Evolutionary conservation across 176 grass and related monocot species (phyloP).

Genomic region (Guadua angustifolia): DNA sequence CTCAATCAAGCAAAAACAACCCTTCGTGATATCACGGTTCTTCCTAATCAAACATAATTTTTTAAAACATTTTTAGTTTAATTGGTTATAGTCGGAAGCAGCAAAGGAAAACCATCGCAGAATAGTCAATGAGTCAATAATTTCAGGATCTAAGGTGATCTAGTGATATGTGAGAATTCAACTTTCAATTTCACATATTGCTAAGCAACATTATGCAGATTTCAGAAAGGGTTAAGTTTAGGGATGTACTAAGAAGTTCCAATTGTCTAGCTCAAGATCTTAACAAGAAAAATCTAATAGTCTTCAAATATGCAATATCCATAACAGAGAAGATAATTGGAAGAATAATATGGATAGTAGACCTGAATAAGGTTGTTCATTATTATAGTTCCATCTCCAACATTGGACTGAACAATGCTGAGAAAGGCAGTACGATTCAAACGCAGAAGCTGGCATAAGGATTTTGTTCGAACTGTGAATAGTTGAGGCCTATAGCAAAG

Average conservation of each 20-base stretch:
- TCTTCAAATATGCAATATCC: neutral
- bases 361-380: slow-evolving; percentile 96
- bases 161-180: neutral
- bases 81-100: neutral
- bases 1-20: neutral
- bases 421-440: slow-evolving; percentile 85
- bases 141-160: neutral
- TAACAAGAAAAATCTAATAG: neutral
- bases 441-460: slow-evolving; percentile 84
- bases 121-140: neutral
- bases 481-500: slow-evolving; percentile 95
- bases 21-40: neutral
- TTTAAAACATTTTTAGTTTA: neutral
- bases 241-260: neutral
- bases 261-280: neutral
- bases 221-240: neutral
- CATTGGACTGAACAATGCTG: slow-evolving; percentile 86
- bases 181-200: neutral
- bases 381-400: slow-evolving; percentile 89
- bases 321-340: slow-evolving; percentile 1
- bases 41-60: slow-evolving; percentile 14
- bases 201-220: slow-evolving; percentile 10
- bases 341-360: slow-evolving; percentile 24
- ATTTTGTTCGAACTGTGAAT: slow-evolving; percentile 89
- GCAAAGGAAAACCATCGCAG: neutral